Percentiles rank a stretch among this genome's conserved stretches.
phyloP scores from a whole-genome alignment of 2,329 filamentous ascomycete genomes.

The Ophiocordyceps camponoti-saundersi region DNA sequence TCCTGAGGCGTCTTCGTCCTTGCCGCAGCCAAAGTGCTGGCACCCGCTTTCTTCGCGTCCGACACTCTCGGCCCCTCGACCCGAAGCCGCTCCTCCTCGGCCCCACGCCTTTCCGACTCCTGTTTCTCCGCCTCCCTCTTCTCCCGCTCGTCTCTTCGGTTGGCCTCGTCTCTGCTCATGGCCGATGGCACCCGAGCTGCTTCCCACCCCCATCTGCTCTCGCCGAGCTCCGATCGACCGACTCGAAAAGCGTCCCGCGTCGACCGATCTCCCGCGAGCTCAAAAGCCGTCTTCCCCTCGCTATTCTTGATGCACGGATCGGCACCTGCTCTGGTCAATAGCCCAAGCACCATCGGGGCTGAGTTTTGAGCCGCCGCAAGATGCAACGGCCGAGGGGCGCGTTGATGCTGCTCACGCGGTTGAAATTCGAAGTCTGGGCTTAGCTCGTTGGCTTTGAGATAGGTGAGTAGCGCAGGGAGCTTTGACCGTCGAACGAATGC shows the following conservation, averaged over 20 bases:
- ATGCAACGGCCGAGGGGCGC: conserved; percentile 72
- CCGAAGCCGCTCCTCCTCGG: conserved; percentile 57
- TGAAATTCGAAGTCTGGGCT: conserved; percentile 58
- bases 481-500: conserved; percentile 80
- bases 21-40: conserved; percentile 32
- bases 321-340: conserved; percentile 58
- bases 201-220: conserved; percentile 64
- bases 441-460: conserved; percentile 61
- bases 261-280: conserved; percentile 67
- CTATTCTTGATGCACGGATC: conserved; percentile 54
- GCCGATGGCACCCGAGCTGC: conserved; percentile 53
- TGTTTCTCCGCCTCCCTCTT: conserved; percentile 49
- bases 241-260: conserved; percentile 88
- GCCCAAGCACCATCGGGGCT: conserved; percentile 56
- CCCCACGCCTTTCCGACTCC: conserved; percentile 52
- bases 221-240: conserved; percentile 67
- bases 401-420: conserved; percentile 54
- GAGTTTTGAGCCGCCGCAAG: conserved; percentile 71
- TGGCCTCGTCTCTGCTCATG: conserved; percentile 54
- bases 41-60: conserved; percentile 29
- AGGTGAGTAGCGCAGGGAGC: conserved; percentile 69
- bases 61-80: conserved; percentile 44
- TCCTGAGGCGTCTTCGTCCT: conserved; percentile 62
- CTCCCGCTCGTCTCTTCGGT: conserved; percentile 52
- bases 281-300: conserved; percentile 75